Percentiles rank a stretch among this genome's conserved stretches.
Conservation (phyloP, 805 yeast genomes). For the Lachancea thermotolerans region DNA sequence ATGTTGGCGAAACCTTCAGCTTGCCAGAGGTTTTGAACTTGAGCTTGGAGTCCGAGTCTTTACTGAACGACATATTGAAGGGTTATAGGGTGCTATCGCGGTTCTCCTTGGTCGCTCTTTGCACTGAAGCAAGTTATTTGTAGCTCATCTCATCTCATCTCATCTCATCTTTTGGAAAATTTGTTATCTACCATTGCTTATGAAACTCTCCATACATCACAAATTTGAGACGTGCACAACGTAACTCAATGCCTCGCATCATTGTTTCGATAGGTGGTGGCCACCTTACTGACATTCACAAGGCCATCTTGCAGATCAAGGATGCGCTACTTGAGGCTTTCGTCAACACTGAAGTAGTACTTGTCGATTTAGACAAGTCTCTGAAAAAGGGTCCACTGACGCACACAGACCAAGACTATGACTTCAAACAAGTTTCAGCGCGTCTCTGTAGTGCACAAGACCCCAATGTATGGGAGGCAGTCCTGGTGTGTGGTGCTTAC, state of each 20-base stretch:
- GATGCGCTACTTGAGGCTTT: slow-evolving; percentile 24
- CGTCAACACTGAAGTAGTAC: slow-evolving; percentile 21
- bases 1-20: slow-evolving; percentile 45
- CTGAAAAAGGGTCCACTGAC: slow-evolving; percentile 12
- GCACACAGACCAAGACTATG: slow-evolving; percentile 26
- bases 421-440: slow-evolving; percentile 27
- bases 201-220: neutral
- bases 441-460: slow-evolving; percentile 16
- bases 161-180: slow-evolving; percentile 2
- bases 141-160: slow-evolving; percentile 7
- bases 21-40: slow-evolving; percentile 59
- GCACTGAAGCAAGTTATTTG: neutral
- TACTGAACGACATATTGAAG: slow-evolving; percentile 48
- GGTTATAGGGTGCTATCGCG: neutral
- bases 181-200: neutral
- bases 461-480: slow-evolving; percentile 22
- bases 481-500: slow-evolving; percentile 69
- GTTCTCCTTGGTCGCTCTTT: neutral
- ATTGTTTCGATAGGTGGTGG: slow-evolving; percentile 27
- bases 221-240: neutral
- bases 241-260: slow-evolving; percentile 3
- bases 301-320: slow-evolving; percentile 35
- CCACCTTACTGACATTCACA: slow-evolving; percentile 26
- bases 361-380: slow-evolving; percentile 39
- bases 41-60: slow-evolving; percentile 50